These are phyloP conservation scores for Umbelopsis isabellina DNA, from an alignment of 192 early-diverging fungal species.

Conservation along the genomic window DNA sequence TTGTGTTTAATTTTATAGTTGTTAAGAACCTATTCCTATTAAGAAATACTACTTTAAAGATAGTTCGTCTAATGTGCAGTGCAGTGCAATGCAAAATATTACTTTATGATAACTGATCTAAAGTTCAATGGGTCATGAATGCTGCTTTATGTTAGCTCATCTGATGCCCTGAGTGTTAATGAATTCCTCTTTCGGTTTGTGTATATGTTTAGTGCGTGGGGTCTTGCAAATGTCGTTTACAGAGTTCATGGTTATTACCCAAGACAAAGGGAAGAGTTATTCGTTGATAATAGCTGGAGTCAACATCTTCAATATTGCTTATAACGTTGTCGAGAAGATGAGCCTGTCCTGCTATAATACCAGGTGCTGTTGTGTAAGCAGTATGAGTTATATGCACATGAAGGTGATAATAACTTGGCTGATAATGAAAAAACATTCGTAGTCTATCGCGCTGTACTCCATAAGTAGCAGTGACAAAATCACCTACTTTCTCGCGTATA, in stretches of 20 bases:
- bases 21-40: too few species aligned
- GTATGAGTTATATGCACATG: slow-evolving; percentile 80
- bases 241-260: slow-evolving; percentile 49
- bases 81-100: too few species aligned
- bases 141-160: too few species aligned
- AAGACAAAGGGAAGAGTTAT: slow-evolving; percentile 63
- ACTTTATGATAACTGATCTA: too few species aligned
- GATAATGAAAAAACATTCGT: slow-evolving; percentile 77
- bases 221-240: neutral
- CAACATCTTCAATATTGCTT: slow-evolving; percentile 66
- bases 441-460: slow-evolving; percentile 61
- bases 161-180: too few species aligned
- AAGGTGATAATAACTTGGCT: slow-evolving; percentile 84
- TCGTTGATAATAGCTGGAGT: slow-evolving; percentile 66
- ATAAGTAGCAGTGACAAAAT: slow-evolving; percentile 47
- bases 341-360: slow-evolving; percentile 65
- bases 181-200: neutral
- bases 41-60: too few species aligned
- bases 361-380: slow-evolving; percentile 52
- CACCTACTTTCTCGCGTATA: slow-evolving; percentile 53
- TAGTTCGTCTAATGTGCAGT: too few species aligned
- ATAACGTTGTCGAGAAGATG: slow-evolving; percentile 73
- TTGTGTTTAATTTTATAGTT: too few species aligned
- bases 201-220: neutral
- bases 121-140: too few species aligned